These are phyloP conservation scores for Chenopodium berlandieri DNA, from an alignment of 148 eudicot genomes.

Conservation along the genomic window DNA sequence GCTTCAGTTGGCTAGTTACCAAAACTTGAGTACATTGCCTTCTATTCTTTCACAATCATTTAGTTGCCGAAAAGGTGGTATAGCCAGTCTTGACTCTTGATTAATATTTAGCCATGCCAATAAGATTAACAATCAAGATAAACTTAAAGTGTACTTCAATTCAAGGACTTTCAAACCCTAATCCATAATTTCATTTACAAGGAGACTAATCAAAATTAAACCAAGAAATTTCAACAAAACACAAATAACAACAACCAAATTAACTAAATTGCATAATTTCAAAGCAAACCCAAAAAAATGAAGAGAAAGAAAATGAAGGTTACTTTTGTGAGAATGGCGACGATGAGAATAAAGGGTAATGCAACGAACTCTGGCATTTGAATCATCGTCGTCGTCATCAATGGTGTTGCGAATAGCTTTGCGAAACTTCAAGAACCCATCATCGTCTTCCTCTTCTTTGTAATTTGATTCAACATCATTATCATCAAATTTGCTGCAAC, in stretches of 20 bases:
- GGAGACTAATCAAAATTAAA: neutral
- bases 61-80: no score
- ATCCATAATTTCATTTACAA: no score
- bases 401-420: constrained; percentile 1
- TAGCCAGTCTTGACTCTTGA: no score
- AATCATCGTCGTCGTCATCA: constrained; percentile 3
- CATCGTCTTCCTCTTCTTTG: constrained; percentile 11
- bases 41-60: no score
- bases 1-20: no score
- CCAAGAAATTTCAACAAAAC: neutral
- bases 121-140: neutral
- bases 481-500: constrained; percentile 1
- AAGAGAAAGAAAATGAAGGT: neutral
- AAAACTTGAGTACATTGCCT: no score
- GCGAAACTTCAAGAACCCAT: constrained; percentile 16
- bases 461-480: constrained; percentile 2
- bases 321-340: constrained; percentile 21
- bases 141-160: neutral
- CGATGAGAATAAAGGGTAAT: constrained; percentile 22
- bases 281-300: neutral
- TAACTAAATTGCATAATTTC: constrained; percentile 5
- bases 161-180: neutral
- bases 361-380: constrained; percentile 19
- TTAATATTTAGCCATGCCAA: neutral
- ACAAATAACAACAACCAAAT: neutral